A percentile compares a stretch with the other conserved stretches of the same genome.
Conservation (phyloP, 23 red algal species). For the Gracilaria gracilis region DNA sequence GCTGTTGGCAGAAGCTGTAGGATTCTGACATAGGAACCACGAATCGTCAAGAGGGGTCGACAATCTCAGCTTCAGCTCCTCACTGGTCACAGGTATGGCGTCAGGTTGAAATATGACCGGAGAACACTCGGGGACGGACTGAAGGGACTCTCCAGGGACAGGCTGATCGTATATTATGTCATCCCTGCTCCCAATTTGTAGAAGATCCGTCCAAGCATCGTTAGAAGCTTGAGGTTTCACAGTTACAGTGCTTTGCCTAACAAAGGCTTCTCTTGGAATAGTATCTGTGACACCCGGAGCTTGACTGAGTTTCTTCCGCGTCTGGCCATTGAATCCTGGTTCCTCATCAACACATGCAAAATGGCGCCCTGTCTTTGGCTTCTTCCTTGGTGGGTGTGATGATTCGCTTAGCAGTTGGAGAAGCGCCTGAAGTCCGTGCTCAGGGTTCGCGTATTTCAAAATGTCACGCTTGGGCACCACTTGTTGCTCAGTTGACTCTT, state of each 20-base stretch:
- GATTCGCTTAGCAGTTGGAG: neutral
- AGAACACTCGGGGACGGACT: neutral
- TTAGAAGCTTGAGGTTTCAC: neutral
- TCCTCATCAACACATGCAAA: neutral
- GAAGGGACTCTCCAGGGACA: neutral
- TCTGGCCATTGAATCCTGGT: neutral
- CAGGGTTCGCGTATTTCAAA: neutral
- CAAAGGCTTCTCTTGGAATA: neutral
- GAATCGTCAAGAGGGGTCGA: neutral
- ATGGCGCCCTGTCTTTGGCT: neutral
- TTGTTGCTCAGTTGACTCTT: neutral
- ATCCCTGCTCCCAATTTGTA: neutral
- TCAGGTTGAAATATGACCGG: neutral
- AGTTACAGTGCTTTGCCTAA: neutral
- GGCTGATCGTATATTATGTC: neutral
- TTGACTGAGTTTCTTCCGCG: neutral
- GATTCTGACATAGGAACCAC: neutral
- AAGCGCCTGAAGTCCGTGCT: conserved; percentile 11
- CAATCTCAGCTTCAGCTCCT: neutral
- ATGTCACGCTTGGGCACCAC: neutral
- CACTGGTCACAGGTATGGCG: neutral
- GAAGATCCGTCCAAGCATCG: conserved; percentile 14
- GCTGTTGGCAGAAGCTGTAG: neutral
- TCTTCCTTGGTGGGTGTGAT: neutral
- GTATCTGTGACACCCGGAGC: neutral